Evolutionary conservation across 257 asterid species (phyloP).

Genomic region (Solanum appendiculatum): DNA sequence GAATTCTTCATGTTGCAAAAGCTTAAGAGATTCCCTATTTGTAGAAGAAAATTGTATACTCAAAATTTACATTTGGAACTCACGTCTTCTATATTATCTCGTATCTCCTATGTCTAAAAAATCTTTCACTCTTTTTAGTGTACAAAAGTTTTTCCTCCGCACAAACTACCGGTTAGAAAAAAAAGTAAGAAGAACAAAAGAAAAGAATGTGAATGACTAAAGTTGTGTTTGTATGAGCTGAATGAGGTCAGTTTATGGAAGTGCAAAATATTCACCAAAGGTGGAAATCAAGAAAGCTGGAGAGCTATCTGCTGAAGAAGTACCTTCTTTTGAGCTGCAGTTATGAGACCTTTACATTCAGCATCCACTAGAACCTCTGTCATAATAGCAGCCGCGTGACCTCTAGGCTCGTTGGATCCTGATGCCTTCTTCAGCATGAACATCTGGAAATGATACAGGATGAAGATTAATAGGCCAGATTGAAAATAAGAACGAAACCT

Average conservation of each 20-base stretch:
- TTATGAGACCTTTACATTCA: constrained; percentile 57
- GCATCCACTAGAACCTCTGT: constrained; percentile 74
- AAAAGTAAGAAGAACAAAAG: not conserved
- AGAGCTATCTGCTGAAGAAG: constrained; percentile 75
- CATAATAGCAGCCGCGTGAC: constrained; percentile 88
- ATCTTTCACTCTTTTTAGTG: not conserved
- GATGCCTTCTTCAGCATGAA: constrained; percentile 75
- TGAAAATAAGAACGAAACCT: not conserved
- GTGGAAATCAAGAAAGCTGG: constrained; percentile 48
- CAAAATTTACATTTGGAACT: not conserved
- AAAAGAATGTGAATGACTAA: not conserved
- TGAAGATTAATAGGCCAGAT: not conserved
- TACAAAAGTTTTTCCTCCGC: not conserved
- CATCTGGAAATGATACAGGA: constrained; percentile 19
- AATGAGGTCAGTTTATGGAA: not conserved
- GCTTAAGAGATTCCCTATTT: not conserved
- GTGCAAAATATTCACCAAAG: not conserved
- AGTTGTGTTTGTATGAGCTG: not conserved
- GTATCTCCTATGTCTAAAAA: not conserved
- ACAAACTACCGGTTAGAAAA: not conserved
- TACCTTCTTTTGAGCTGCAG: constrained; percentile 66
- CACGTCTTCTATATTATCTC: not conserved
- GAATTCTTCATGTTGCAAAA: not conserved
- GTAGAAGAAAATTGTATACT: not conserved
- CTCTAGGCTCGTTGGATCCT: constrained; percentile 53